phyloP scores from a whole-genome alignment of 2,329 filamentous ascomycete genomes.

The Dactylellina haptotyla region DNA sequence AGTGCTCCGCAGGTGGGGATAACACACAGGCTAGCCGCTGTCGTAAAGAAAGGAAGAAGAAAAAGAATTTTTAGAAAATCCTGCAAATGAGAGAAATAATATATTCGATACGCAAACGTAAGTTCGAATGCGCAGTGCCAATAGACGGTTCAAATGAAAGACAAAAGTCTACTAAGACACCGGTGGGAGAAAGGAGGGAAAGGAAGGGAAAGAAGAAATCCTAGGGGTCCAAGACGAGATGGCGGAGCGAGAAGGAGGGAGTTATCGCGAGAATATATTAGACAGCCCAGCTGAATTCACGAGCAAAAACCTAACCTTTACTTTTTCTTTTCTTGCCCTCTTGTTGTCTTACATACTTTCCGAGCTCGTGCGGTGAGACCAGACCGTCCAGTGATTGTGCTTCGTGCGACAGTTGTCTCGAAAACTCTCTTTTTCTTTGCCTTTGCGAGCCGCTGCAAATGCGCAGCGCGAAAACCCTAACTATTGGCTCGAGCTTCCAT shows the following conservation, averaged over 20 bases:
- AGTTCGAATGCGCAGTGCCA: not conserved
- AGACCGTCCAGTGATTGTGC: slow-evolving; percentile 19
- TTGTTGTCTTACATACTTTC: slow-evolving; percentile 49
- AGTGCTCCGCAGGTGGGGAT: not conserved
- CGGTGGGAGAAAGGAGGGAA: slow-evolving; percentile 16
- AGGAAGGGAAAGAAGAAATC: not conserved
- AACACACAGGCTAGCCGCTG: slow-evolving; percentile 6
- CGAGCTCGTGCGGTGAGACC: slow-evolving; percentile 44
- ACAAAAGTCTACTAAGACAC: slow-evolving; percentile 18
- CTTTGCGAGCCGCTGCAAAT: slow-evolving; percentile 16
- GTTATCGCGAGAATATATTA: slow-evolving; percentile 51
- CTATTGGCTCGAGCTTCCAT: slow-evolving; percentile 33
- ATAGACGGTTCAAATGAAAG: slow-evolving; percentile 7
- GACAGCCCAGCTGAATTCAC: not conserved
- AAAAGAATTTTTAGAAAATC: not conserved
- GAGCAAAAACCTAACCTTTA: slow-evolving; percentile 2
- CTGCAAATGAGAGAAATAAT: slow-evolving; percentile 25
- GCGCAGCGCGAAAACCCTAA: slow-evolving; percentile 6
- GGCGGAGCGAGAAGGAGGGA: slow-evolving; percentile 52
- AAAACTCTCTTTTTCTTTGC: slow-evolving; percentile 40
- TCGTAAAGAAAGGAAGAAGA: not conserved
- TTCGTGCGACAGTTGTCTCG: slow-evolving; percentile 48
- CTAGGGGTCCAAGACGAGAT: slow-evolving; percentile 21
- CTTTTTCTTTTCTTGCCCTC: slow-evolving; percentile 21
- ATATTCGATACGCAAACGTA: slow-evolving; percentile 25